These are phyloP conservation scores for Stephania japonica DNA, from an alignment of 164 flowering plant genomes.

Conservation along the genomic window DNA sequence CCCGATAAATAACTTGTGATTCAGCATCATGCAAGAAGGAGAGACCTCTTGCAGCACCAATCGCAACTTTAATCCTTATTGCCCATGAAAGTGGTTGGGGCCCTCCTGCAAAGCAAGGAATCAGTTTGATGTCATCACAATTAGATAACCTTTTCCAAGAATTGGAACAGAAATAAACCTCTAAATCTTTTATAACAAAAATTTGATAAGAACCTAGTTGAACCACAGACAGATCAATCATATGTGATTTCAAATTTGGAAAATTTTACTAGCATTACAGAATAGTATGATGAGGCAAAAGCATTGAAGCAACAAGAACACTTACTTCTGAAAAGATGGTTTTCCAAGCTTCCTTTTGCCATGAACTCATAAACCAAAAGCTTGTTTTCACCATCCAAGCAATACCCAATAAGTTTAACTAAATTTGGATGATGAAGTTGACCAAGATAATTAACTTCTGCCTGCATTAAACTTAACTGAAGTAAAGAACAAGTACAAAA, in stretches of 20 bases:
- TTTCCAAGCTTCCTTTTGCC: slow-evolving; percentile 94
- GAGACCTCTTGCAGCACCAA: slow-evolving; percentile 85
- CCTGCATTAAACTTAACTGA: slow-evolving; percentile 36
- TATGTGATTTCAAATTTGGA: background rate
- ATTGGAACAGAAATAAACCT: background rate
- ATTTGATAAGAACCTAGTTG: background rate
- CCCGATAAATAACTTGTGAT: slow-evolving; percentile 77
- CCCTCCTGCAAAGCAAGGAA: slow-evolving; percentile 51
- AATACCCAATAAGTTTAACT: slow-evolving; percentile 85
- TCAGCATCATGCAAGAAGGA: slow-evolving; percentile 72
- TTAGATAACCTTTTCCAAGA: background rate
- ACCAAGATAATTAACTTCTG: slow-evolving; percentile 83
- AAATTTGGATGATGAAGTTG: slow-evolving; percentile 86
- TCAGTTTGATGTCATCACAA: background rate
- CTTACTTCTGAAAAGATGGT: slow-evolving; percentile 90
- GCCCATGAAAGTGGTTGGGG: slow-evolving; percentile 82
- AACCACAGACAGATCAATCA: background rate
- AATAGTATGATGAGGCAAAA: background rate
- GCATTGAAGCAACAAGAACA: slow-evolving; percentile 1
- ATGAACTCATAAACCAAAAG: slow-evolving; percentile 91
- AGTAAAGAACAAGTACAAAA: slow-evolving; percentile 6
- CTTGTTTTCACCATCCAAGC: slow-evolving; percentile 71
- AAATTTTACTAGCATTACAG: background rate
- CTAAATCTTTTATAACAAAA: background rate
- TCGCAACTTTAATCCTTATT: slow-evolving; percentile 74